Base-by-base conservation (phyloP, 192 early-diverging fungal species). In the Jimgerdemannia lactiflua region DNA sequence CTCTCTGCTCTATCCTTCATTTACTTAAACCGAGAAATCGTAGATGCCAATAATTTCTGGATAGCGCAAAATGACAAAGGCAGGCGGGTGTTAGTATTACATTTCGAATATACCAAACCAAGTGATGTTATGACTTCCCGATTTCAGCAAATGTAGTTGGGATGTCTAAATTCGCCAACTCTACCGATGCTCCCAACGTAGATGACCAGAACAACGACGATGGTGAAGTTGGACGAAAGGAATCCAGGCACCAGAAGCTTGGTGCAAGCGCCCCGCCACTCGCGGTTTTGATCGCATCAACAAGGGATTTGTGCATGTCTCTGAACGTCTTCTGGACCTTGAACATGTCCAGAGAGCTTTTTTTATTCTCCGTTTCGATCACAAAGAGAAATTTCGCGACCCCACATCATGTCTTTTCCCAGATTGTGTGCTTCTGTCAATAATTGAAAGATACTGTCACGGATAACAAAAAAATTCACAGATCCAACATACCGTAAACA, bases 201-300 rank as follows among this genome's bases (percentile, higher is more conserved):
- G 6, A 73, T 19, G 49, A 77, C 20, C 3, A 77, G 71, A 19
- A 77, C 67, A 2, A 59, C 66, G 39, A 19, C 42, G 4, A 77
- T 67, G 69, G 68, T 59, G 73, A 77, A 77, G 14, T 44, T 67
- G 3, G 64, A 68, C 1, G 44, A 77, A 0, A 77, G 20, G 54
- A 77, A 77, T 72, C 76, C 20, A 11, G 66, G 71, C 65, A 71
- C 72, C 0, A 73, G 41, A 59, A 77, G 42, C 11, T 73, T 77
- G 1, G 65, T 63, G n/a, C 1, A 29, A 77, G 65, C 63, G 40
- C 70, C 29, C 49, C 40, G 3, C 64, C 65, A 4, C 76, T 43
- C 1, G 64, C 19, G n/a, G 42, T 66, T 49, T 17, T 65, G 64
- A 77, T 77, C 1, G 42, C 44, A 29, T 72, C 44, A 68, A 73